These are phyloP conservation scores for Candida nitratophila DNA, from an alignment of 805 yeast genomes.

Conservation along the genomic window DNA sequence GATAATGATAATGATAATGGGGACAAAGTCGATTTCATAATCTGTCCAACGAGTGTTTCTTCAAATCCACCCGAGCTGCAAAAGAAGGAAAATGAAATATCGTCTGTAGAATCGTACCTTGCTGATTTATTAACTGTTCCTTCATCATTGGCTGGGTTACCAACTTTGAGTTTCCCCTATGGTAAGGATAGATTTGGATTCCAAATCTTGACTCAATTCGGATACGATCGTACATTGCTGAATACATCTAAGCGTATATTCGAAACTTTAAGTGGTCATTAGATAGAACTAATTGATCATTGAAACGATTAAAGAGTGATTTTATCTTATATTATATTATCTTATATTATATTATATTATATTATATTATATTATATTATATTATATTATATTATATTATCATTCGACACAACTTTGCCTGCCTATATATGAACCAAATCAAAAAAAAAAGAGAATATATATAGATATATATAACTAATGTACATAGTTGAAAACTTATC, in stretches of 20 bases:
- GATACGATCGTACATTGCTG: conserved; percentile 65
- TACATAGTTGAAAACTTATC: background rate
- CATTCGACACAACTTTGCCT: no score
- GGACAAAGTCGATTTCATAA: conserved; percentile 55
- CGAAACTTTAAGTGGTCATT: no score
- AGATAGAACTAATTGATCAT: no score
- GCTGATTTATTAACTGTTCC: conserved; percentile 89
- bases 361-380: background rate
- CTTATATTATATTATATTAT: no score
- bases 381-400: background rate
- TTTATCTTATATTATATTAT: no score
- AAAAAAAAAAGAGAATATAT: no score
- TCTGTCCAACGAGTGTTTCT: conserved; percentile 63
- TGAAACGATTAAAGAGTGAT: no score
- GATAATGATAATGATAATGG: conserved; percentile 9
- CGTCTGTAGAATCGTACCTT: conserved; percentile 54
- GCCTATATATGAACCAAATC: no score
- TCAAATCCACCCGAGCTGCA: conserved; percentile 38
- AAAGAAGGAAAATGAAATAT: conserved; percentile 3
- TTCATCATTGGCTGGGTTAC: conserved; percentile 85
- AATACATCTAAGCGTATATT: conserved; percentile 19
- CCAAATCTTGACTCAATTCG: conserved; percentile 81
- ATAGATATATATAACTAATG: background rate
- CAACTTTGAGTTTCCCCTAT: conserved; percentile 71
- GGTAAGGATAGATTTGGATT: conserved; percentile 46